Base-by-base conservation (phyloP, 208 protist species). In the Acanthamoeba lenticulata region DNA sequence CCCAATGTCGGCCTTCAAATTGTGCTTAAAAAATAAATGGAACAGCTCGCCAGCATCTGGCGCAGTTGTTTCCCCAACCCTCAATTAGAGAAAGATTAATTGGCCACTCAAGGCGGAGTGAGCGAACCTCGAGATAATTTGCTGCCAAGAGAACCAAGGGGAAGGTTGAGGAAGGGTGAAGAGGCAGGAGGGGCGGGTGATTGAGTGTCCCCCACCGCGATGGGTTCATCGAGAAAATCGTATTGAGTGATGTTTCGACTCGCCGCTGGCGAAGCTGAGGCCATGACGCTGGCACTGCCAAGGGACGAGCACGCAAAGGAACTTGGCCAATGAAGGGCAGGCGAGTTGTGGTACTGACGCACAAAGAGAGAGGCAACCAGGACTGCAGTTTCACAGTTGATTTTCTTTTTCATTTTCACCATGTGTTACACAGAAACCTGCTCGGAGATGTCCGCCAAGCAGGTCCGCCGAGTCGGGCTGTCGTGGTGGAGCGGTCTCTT, bases 1-100 rank as follows among this genome's bases (percentile, higher is more conserved):
- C 21, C 49, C 49, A 40, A 83, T 83, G 2, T 83, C 72, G 40
- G 17, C 13, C 19, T 49, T 44, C 21, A 83, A 7, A n/a, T 83
- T 49, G 40, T 86, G 77, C 77, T 36, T 86, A 42, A 86, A 86
- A 21, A 86, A 47, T 21, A 86, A 42, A 9, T 86, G 77, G 21
- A 86, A 86, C 27, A 86, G 44, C n/a, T 86, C 77, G 0, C 77
- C 77, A 6, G 77, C 77, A 36, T 86, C 77, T 86, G 38, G 15
- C 0, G 4, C 9, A 32, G 13, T 1, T 5, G 6, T 11, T 44
- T 3, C 32, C 29, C 29, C 27, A 45, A 29, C 34, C 1, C 2
- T 55, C 2, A 57, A 85, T 85, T 38, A 57, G 9, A 85, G n/a
- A 6, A 49, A 79, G 44, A 79, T 47, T 0, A 13, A 38, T 47